Evolutionary conservation across 192 early-diverging fungal genomes (phyloP).

Genomic region (Mortierella claussenii): DNA sequence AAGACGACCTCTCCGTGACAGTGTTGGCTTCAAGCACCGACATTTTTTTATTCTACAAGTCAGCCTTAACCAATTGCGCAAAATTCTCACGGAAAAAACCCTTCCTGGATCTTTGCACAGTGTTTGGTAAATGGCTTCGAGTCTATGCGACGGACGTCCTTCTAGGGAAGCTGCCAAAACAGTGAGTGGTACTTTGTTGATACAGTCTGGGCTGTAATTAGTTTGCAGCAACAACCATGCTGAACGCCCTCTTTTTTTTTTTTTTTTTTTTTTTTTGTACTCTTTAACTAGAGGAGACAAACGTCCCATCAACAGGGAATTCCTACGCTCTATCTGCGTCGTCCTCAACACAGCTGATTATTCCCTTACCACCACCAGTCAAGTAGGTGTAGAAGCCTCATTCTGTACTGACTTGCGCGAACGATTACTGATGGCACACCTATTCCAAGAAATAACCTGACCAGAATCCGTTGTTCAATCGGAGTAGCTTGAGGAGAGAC

Average conservation of each 20-base stretch:
- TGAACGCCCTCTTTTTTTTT: not conserved
- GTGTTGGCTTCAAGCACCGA: conserved; percentile 92
- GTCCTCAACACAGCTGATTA: conserved; percentile 97
- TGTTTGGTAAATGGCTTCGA: conserved; percentile 85
- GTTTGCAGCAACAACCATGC: not conserved
- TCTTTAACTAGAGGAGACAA: conserved; percentile 66
- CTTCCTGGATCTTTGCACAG: conserved; percentile 82
- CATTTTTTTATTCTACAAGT: conserved; percentile 90
- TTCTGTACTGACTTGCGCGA: too few relatives aligned
- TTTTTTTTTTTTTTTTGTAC: conserved; percentile 10
- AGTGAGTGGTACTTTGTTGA: conserved; percentile 23
- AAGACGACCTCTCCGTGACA: conserved; percentile 65
- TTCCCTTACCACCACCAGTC: conserved; percentile 82
- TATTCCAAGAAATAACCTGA: too few relatives aligned
- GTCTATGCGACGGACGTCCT: conserved; percentile 85
- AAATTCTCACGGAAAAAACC: conserved; percentile 87
- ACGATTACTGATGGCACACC: too few relatives aligned
- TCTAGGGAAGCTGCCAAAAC: conserved; percentile 75
- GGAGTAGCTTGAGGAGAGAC: conserved; percentile 91
- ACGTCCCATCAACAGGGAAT: conserved; percentile 68
- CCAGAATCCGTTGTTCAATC: too few relatives aligned
- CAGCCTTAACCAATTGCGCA: conserved; percentile 87
- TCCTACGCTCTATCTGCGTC: conserved; percentile 77
- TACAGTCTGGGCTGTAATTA: not conserved
- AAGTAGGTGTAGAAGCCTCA: too few relatives aligned